A percentile compares a stretch with the other conserved stretches of the same genome.
Conservation (phyloP, 768 basidiomycete species). For the Boletus sp. region DNA sequence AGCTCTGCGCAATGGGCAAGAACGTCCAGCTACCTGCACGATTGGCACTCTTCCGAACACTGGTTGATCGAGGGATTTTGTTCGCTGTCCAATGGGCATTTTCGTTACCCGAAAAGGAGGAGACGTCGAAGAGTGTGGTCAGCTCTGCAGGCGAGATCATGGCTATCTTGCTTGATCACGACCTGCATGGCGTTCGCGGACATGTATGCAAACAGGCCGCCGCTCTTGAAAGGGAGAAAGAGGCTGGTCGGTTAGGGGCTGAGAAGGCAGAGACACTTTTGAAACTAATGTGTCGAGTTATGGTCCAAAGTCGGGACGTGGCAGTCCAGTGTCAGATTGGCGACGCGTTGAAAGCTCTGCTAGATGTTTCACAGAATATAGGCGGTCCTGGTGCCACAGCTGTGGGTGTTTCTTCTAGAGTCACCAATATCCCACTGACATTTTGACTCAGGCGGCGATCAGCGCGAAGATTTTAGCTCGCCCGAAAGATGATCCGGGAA, state of each 20-base stretch:
- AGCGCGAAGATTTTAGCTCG: slow-evolving; percentile 50
- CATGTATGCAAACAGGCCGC: slow-evolving; percentile 81
- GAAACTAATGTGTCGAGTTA: slow-evolving; percentile 68
- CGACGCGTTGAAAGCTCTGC: slow-evolving; percentile 77
- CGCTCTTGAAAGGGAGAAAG: slow-evolving; percentile 66
- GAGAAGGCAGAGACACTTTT: slow-evolving; percentile 72
- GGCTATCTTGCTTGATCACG: slow-evolving; percentile 83
- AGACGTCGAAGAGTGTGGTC: slow-evolving; percentile 54
- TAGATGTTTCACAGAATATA: slow-evolving; percentile 65
- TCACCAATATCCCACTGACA: slow-evolving; percentile 2
- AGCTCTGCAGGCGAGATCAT: slow-evolving; percentile 85
- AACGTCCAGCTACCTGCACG: slow-evolving; percentile 89
- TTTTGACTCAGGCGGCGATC: slow-evolving; percentile 23
- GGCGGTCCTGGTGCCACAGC: slow-evolving; percentile 36
- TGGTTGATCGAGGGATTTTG: slow-evolving; percentile 85
- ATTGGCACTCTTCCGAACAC: slow-evolving; percentile 76
- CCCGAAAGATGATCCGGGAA: slow-evolving; percentile 76
- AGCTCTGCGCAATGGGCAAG: slow-evolving; percentile 94
- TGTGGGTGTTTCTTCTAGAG: slow-evolving; percentile 21
- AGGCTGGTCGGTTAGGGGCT: slow-evolving; percentile 50
- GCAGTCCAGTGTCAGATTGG: slow-evolving; percentile 89
- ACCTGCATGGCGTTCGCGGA: slow-evolving; percentile 78
- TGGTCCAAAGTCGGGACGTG: slow-evolving; percentile 77
- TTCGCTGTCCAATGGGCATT: slow-evolving; percentile 94
- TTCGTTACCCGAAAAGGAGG: slow-evolving; percentile 57